Percentiles rank a stretch among this genome's conserved stretches.
phyloP scores from a whole-genome alignment of 805 yeast species.

The Lipomyces starkeyi region DNA sequence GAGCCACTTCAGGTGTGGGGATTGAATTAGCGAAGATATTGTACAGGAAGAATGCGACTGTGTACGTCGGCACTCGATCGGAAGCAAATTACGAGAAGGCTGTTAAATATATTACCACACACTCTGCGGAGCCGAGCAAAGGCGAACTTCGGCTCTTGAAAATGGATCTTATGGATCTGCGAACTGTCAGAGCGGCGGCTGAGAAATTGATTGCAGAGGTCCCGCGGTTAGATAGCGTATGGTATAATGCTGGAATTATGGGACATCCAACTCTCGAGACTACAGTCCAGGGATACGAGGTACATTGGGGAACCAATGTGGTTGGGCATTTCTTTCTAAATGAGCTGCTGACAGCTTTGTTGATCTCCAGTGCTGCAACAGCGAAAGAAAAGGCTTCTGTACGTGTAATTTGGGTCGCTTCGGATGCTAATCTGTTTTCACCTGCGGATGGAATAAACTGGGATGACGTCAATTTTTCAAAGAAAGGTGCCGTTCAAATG shows the following conservation, averaged over 20 bases:
- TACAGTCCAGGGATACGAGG: constrained; percentile 55
- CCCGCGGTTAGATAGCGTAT: constrained; percentile 46
- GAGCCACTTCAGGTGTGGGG: constrained; percentile 33
- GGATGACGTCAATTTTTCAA: constrained; percentile 45
- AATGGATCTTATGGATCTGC: constrained; percentile 39
- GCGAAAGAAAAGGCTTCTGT: constrained; percentile 41
- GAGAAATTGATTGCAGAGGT: constrained; percentile 43
- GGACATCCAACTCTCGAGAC: constrained; percentile 36
- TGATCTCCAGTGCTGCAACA: constrained; percentile 46
- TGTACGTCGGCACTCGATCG: constrained; percentile 34
- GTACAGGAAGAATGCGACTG: constrained; percentile 27
- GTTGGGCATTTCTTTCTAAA: constrained; percentile 55
- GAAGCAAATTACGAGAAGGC: constrained; percentile 20
- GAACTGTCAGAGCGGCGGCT: constrained; percentile 49
- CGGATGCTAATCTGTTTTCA: constrained; percentile 47
- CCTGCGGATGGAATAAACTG: constrained; percentile 49
- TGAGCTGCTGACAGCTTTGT: constrained; percentile 49
- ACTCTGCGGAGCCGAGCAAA: not conserved
- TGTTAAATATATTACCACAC: constrained; percentile 14
- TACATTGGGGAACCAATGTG: constrained; percentile 54
- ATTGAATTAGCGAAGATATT: constrained; percentile 27
- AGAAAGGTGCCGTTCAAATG: constrained; percentile 21
- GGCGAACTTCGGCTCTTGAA: constrained; percentile 26
- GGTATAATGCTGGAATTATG: constrained; percentile 56
- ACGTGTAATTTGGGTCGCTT: constrained; percentile 56